Conservation (phyloP, 129 eudicot genomes). For the Smallanthus sonchifolius region DNA sequence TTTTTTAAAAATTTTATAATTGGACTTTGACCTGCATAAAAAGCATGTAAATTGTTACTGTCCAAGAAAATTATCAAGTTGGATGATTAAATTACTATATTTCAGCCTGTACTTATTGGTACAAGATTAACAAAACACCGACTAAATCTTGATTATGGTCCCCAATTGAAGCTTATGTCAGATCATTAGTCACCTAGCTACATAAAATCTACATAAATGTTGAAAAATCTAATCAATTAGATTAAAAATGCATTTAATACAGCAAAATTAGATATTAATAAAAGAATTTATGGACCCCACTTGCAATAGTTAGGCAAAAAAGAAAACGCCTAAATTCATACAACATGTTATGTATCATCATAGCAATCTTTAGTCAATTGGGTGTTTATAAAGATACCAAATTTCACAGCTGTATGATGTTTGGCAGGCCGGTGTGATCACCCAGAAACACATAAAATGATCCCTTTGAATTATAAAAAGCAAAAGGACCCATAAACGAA, state of each 20-base stretch:
- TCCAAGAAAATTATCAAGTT: slow-evolving; percentile 13
- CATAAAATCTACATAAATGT: slow-evolving; percentile 2
- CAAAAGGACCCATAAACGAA: slow-evolving; percentile 30
- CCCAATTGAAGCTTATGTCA: slow-evolving; percentile 21
- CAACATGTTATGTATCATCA: slow-evolving; percentile 22
- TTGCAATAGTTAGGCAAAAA: slow-evolving; percentile 26
- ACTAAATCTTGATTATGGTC: slow-evolving; percentile 23
- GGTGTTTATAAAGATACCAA: slow-evolving; percentile 22
- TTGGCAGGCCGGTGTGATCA: slow-evolving; percentile 25
- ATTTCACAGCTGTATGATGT: slow-evolving; percentile 32
- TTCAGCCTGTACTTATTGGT: slow-evolving; percentile 6
- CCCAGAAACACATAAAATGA: slow-evolving; percentile 25
- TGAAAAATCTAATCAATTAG: slow-evolving; percentile 17
- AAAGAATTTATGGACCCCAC: slow-evolving; percentile 24
- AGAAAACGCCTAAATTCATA: slow-evolving; percentile 6
- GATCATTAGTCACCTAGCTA: slow-evolving; percentile 10
- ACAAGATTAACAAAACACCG: background rate
- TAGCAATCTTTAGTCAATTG: slow-evolving; percentile 14
- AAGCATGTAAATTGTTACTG: background rate
- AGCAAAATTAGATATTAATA: slow-evolving; percentile 7
- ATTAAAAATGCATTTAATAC: slow-evolving; percentile 10
- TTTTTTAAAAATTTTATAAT: slow-evolving; percentile 1
- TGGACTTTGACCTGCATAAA: slow-evolving; percentile 8
- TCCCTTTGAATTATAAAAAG: slow-evolving; percentile 23
- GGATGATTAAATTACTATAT: background rate